Percentiles rank a stretch among this genome's conserved stretches.
phyloP scores from a whole-genome alignment of 148 eudicot genomes.

The Cornus controversa region DNA sequence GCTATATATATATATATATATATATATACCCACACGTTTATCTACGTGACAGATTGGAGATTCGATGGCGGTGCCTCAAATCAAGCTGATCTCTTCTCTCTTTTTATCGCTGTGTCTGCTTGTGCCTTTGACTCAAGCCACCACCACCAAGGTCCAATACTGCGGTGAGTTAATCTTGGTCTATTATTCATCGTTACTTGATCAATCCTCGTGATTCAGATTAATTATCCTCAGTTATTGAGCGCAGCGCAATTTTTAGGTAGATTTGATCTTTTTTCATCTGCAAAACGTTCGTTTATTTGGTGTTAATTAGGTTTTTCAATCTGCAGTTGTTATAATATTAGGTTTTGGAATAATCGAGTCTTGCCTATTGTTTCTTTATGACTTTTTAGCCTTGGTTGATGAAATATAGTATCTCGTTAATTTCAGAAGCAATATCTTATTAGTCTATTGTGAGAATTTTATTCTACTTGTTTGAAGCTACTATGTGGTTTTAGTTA shows the following conservation, averaged over 20 bases:
- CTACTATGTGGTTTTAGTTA: too few relatives aligned
- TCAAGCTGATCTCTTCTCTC: conserved; percentile 17
- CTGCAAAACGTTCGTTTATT: background rate
- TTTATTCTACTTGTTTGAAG: too few relatives aligned
- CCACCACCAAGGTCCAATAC: conserved; percentile 34
- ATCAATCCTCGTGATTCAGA: background rate
- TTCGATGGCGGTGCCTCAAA: conserved; percentile 17
- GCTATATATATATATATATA: background rate
- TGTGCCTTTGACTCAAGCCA: conserved; percentile 31
- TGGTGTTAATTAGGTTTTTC: background rate
- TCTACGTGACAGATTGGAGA: background rate
- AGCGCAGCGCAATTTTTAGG: background rate
- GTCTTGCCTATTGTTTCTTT: background rate
- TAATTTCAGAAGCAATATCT: background rate
- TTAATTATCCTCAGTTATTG: background rate
- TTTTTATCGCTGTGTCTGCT: conserved; percentile 38
- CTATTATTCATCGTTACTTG: background rate
- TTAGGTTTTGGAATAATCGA: background rate
- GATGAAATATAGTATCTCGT: too few relatives aligned
- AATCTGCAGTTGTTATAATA: background rate
- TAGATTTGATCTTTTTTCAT: background rate
- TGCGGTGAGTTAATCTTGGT: conserved; percentile 39
- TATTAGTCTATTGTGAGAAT: too few relatives aligned
- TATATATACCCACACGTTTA: too few relatives aligned
- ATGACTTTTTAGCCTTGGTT: too few relatives aligned